Evolutionary conservation across 352 stramenopile species (phyloP), one percentile per base, ranked within the genome.

Genomic region (Pilasporangium apinafurcum): DNA sequence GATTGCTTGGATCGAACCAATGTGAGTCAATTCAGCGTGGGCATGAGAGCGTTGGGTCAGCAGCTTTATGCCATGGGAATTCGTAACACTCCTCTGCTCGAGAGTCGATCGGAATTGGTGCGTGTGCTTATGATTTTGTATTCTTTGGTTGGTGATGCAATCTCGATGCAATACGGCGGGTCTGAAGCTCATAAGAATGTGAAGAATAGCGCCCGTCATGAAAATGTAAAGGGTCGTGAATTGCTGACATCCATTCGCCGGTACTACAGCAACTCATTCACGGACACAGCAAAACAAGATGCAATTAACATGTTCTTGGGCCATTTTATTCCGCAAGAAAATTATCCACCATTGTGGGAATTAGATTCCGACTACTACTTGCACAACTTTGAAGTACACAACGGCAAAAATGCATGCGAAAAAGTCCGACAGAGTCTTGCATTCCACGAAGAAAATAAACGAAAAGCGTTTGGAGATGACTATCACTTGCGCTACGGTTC

Each of bases 211-310:
- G 70, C 69, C 1, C 66, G 65, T 22, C 69, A 72, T 3, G 80
- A 92, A 50, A 94, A 90, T 43, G 85, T 91, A 14, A 97, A 98
- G 67, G 92, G 98, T 42, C 96, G 96, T 46, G 94, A 99, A 56
- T 66, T 99, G 3, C 71, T 99, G 7, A 99, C 96, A 13, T 99
- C 96, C 3, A 99, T 99, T 44, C 79, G 96, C 40, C 74, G 96
- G 24, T 99, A 99, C 68, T 99, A 99, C 64, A 98, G 90, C 68
- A 99, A 99, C 56, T 96, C 95, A 16, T 99, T 99, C 61, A 99
- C 96, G 0, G 97, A 99, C 72, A 94, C 87, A 14, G 74, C 96
- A 5, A 98, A 99, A 64, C 96, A 99, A 71, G 96, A 99, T 68
- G 93, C 96, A 12, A 99, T 99, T 68, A 99, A 99, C 59, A 83